Base-by-base conservation (phyloP, 768 basidiomycete genomes). In the Suillus brevipes region DNA sequence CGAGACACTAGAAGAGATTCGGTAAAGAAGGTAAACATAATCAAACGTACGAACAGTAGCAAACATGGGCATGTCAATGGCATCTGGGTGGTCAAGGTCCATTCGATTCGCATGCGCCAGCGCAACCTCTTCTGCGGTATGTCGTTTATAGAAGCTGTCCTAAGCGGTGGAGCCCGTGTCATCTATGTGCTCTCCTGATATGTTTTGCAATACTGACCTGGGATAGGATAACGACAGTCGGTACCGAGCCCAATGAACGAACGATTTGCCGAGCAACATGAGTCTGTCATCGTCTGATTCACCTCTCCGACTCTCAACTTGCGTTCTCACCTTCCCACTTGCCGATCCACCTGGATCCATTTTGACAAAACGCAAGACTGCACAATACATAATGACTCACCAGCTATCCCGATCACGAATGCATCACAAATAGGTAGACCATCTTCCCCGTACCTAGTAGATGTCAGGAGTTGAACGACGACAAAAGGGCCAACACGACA, bases 111-210 rank as follows among this genome's bases (percentile, higher is more conserved):
- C 84, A 74, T 94, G 90, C 0, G 97, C 97, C n/a, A 91, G 81
- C 7, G 81, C 84, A 23, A 94, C 81, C 77, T 99, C 90, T 69
- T 96, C 93, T 2, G 85, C 83, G 4, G 83, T 84, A 70, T 94
- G 92, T 55, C 79, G 78, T 71, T 90, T 93, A 79, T 99, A 99
- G 78, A 99, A 99, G 73, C 92, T 93, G 76, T 99, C 96, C 92
- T 95, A 76, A 56, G 34, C 14, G 10, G 10, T 31, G 38, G 31
- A 31, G 18, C 8, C 45, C 5, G 38, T 31, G 43, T 25, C 36
- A 23, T 6, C 9, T n/a, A 28, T 20, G 52, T 23, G 34, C 43
- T 36, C 37, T 38, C 10, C 50, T 43, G 49, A 55, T 31, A 12
- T 20, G 6, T 13, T 42, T 8, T 59, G 28, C 6, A 42, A 25